Percentiles rank a stretch among this genome's conserved stretches.
phyloP scores from a whole-genome alignment of 2,329 filamentous ascomycete species.

The Nothophoma quercina region DNA sequence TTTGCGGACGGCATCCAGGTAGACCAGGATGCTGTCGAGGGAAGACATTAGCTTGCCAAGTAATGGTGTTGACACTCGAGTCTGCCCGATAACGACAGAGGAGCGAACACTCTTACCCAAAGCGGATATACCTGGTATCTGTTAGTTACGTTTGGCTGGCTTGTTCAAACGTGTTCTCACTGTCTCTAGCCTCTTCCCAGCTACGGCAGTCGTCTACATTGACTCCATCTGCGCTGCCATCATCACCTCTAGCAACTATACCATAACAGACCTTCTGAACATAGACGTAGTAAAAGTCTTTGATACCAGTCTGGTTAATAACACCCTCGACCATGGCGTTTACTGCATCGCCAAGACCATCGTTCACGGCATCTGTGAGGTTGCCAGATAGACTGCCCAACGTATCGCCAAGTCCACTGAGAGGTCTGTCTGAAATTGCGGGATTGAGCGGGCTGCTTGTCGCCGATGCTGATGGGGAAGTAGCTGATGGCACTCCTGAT shows the following conservation, averaged over 20 bases:
- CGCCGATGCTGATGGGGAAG: conserved; percentile 4
- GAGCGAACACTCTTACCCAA: conserved; percentile 15
- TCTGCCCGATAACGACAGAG: conserved; percentile 23
- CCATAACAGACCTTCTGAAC: conserved; percentile 19
- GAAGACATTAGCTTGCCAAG: conserved; percentile 18
- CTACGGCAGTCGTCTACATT: conserved; percentile 17
- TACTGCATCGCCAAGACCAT: conserved; percentile 18
- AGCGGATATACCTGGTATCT: conserved; percentile 12
- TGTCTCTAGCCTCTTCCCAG: conserved; percentile 15
- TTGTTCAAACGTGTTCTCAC: background rate
- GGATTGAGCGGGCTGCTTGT: conserved; percentile 20
- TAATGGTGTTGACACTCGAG: conserved; percentile 26
- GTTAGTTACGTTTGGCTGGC: background rate
- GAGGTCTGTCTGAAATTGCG: conserved; percentile 15
- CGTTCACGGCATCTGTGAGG: conserved; percentile 20
- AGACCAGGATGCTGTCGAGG: conserved; percentile 6
- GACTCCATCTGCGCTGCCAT: background rate
- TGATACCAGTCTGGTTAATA: conserved; percentile 11
- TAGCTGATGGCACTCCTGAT: conserved; percentile 1
- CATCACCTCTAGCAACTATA: background rate
- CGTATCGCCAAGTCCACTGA: conserved; percentile 3
- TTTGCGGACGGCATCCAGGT: conserved; percentile 11
- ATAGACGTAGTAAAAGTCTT: conserved; percentile 26
- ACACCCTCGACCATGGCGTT: conserved; percentile 18
- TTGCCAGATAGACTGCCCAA: conserved; percentile 16